phyloP scores from a whole-genome alignment of 192 early-diverging fungal species.

The Spizellomyces sp. region DNA sequence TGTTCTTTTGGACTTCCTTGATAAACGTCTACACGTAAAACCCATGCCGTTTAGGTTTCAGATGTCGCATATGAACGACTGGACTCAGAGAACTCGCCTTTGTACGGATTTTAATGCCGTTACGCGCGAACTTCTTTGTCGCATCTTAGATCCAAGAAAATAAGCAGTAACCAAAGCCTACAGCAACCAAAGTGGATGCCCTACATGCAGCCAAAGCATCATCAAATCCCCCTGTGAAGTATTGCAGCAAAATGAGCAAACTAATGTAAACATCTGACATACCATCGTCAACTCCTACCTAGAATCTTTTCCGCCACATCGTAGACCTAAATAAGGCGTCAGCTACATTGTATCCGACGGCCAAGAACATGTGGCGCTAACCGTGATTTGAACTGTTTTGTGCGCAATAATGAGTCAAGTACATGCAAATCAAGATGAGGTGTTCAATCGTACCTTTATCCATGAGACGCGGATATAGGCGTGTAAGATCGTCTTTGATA shows the following conservation, averaged over 20 bases:
- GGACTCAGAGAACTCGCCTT: conserved; percentile 4
- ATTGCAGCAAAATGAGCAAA: neutral
- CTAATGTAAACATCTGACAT: neutral
- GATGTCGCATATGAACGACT: too few relatives aligned
- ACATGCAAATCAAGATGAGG: too few relatives aligned
- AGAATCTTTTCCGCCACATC: conserved; percentile 82
- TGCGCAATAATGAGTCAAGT: too few relatives aligned
- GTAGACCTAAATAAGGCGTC: conserved; percentile 48
- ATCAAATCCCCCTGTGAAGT: conserved; percentile 62
- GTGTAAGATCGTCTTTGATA: conserved; percentile 74
- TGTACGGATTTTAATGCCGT: conserved; percentile 75
- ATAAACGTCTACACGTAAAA: conserved; percentile 47
- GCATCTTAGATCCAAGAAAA: conserved; percentile 47
- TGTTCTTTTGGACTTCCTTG: conserved; percentile 57
- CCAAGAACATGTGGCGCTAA: neutral
- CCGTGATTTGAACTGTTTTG: conserved; percentile 11
- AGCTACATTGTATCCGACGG: neutral
- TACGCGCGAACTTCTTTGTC: conserved; percentile 70
- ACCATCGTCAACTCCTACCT: conserved; percentile 6
- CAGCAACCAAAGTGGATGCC: neutral
- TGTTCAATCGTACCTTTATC: conserved; percentile 7
- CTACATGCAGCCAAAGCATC: conserved; percentile 63
- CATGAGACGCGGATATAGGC: conserved; percentile 75
- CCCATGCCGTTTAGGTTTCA: too few relatives aligned
- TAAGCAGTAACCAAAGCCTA: neutral